phyloP scores from a whole-genome alignment of 2,329 filamentous ascomycete species.

The Diaporthe citriasiana region DNA sequence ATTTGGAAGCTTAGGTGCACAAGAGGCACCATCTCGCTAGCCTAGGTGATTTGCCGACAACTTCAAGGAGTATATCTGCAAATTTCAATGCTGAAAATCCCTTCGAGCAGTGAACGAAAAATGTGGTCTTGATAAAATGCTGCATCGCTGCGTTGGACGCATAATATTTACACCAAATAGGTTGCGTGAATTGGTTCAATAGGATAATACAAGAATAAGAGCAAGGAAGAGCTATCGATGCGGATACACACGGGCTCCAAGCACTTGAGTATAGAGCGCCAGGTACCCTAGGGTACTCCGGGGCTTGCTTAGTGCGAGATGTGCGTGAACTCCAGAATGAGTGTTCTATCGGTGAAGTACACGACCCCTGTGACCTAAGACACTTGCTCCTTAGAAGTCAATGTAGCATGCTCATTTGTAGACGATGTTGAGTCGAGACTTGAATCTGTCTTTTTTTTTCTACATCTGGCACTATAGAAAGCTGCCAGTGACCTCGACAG shows the following conservation, averaged over 20 bases:
- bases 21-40: not conserved
- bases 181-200: not conserved
- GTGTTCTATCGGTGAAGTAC: not conserved
- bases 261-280: not conserved
- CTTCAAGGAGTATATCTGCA: not conserved
- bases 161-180: not conserved
- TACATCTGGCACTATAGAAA: not conserved
- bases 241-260: not conserved
- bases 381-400: not conserved
- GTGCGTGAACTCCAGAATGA: not conserved
- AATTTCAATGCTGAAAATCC: not conserved
- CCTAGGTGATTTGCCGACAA: not conserved
- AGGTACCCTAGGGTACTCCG: too few species aligned
- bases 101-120: not conserved
- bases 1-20: not conserved
- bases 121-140: not conserved
- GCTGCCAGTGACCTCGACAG: too few species aligned
- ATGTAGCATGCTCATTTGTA: not conserved
- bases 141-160: not conserved
- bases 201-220: not conserved
- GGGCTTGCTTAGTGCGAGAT: not conserved
- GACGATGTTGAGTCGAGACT: not conserved
- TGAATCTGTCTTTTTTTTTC: not conserved
- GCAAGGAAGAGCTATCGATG: not conserved
- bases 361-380: not conserved